Evolutionary conservation across 768 basidiomycete species (phyloP).

Genomic region (Podaxis sp.): DNA sequence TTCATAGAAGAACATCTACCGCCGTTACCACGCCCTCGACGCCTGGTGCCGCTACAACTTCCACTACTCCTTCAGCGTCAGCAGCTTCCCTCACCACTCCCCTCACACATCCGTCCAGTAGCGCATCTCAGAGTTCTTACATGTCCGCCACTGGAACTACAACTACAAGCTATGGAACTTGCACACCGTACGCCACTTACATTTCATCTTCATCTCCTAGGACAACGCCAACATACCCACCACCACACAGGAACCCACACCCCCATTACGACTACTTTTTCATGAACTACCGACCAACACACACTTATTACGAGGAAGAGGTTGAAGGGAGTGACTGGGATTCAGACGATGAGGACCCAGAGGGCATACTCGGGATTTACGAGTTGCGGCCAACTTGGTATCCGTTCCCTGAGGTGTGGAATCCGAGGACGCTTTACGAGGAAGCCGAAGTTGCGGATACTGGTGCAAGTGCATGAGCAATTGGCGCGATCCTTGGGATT

Average conservation of each 20-base stretch:
- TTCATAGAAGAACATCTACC: neutral
- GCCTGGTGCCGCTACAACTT: neutral
- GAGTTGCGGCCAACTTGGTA: slow-evolving; percentile 37
- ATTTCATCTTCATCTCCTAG: neutral
- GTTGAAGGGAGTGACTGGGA: slow-evolving; percentile 6
- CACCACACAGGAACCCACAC: neutral
- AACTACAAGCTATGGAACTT: neutral
- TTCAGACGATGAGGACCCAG: slow-evolving; percentile 12
- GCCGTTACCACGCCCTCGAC: neutral
- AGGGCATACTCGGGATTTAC: slow-evolving; percentile 21
- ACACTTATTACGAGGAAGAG: neutral
- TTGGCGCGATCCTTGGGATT: neutral
- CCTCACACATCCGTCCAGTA: neutral
- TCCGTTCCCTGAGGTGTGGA: slow-evolving; percentile 41
- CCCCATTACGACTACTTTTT: neutral
- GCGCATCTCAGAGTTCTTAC: neutral
- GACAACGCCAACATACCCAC: neutral
- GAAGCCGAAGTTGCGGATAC: slow-evolving; percentile 1
- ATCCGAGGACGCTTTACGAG: slow-evolving; percentile 8
- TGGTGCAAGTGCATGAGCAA: neutral
- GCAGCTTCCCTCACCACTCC: slow-evolving; percentile 2
- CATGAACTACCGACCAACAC: neutral
- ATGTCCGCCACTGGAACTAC: neutral
- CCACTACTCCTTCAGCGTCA: neutral
- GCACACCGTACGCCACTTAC: neutral